Conservation (phyloP, 768 basidiomycete species). For the Cystofilobasidium capitatum region DNA sequence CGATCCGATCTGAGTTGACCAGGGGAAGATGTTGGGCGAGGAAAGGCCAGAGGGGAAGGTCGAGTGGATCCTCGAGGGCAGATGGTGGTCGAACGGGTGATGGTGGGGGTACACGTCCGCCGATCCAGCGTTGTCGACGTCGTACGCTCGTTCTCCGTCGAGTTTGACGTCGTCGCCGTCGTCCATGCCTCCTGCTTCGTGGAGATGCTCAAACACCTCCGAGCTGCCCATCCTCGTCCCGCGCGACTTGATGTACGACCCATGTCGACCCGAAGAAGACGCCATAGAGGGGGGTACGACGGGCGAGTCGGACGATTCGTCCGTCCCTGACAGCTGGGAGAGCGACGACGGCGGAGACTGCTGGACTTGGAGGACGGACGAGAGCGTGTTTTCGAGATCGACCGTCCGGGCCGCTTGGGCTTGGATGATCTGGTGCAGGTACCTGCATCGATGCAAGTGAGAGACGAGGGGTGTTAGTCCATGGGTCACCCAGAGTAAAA, state of each 20-base stretch:
- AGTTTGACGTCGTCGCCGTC: no score
- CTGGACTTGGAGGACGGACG: not conserved
- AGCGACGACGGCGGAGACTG: not conserved
- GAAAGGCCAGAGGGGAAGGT: not conserved
- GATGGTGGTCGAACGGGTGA: not conserved
- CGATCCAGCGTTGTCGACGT: not conserved
- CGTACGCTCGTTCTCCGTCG: no score
- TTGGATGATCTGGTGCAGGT: slow-evolving; percentile 74
- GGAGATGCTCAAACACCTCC: no score
- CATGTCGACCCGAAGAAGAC: no score
- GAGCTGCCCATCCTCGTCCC: no score
- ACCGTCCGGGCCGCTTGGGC: slow-evolving; percentile 68
- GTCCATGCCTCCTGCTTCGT: no score
- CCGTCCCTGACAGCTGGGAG: not conserved
- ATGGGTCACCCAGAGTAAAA: slow-evolving; percentile 1
- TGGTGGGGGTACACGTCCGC: not conserved
- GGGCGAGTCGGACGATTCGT: not conserved
- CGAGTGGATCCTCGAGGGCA: not conserved
- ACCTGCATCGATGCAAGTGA: slow-evolving; percentile 41
- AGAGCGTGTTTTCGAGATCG: slow-evolving; percentile 64
- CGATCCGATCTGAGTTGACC: not conserved
- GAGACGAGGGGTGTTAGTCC: not conserved
- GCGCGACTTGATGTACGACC: no score
- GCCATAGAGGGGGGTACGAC: not conserved
- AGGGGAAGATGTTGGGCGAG: not conserved